Conservation (phyloP, 2,329 filamentous ascomycete genomes). For the Aspergillus versicolor region DNA sequence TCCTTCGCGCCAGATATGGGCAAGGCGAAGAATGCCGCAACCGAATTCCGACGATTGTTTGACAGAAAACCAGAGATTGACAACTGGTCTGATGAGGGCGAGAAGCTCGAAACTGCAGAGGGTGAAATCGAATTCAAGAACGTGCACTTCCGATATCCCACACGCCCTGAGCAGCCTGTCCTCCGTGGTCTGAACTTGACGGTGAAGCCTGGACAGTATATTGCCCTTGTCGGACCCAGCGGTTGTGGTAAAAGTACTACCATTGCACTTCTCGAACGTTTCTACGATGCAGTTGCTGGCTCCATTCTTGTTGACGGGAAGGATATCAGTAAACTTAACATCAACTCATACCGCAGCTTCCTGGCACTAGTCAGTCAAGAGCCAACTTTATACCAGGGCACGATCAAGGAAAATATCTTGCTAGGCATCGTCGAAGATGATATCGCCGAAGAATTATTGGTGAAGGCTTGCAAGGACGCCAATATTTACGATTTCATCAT, state of each 20-base stretch:
- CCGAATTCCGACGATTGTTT: slow-evolving; percentile 77
- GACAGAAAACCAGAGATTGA: slow-evolving; percentile 81
- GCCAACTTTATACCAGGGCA: slow-evolving; percentile 90
- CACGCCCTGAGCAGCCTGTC: slow-evolving; percentile 86
- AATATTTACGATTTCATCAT: slow-evolving; percentile 93
- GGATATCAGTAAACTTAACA: slow-evolving; percentile 76
- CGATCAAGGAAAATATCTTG: slow-evolving; percentile 85
- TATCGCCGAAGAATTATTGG: slow-evolving; percentile 69
- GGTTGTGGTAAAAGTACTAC: slow-evolving; percentile 95
- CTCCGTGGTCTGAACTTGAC: slow-evolving; percentile 72
- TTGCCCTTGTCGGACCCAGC: slow-evolving; percentile 86
- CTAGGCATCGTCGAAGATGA: slow-evolving; percentile 69
- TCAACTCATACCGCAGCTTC: slow-evolving; percentile 80
- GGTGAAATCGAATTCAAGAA: slow-evolving; percentile 85
- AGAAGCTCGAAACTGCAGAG: slow-evolving; percentile 61
- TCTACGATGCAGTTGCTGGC: slow-evolving; percentile 85
- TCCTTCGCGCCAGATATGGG: slow-evolving; percentile 90
- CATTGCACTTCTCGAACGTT: slow-evolving; percentile 86
- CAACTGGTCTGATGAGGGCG: slow-evolving; percentile 71
- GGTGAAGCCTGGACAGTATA: slow-evolving; percentile 48
- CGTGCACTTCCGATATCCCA: slow-evolving; percentile 93
- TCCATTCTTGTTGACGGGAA: slow-evolving; percentile 78
- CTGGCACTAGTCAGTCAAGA: slow-evolving; percentile 92
- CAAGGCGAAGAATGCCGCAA: slow-evolving; percentile 82
- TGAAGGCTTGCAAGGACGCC: slow-evolving; percentile 80